Percentiles rank a stretch among this genome's conserved stretches.
Evolutionary conservation across 495 filamentous ascomycete genomes (phyloP).

Genomic region (Penicillium silybi): DNA sequence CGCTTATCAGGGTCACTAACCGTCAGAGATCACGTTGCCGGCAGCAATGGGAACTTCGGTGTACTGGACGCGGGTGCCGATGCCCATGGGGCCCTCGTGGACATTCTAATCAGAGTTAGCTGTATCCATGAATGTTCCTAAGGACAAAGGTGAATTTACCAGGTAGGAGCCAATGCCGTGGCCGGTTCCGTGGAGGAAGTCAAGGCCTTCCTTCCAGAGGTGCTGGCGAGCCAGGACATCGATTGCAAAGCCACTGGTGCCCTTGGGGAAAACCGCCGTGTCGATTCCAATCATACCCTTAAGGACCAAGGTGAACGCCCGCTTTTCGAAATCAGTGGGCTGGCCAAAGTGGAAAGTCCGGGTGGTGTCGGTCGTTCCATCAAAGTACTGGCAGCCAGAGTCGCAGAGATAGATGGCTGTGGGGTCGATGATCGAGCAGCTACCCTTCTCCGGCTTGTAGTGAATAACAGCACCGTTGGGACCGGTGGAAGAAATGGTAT

Average conservation of each 20-base stretch:
- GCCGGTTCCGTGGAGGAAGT: constrained; percentile 95
- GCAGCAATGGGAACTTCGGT: constrained; percentile 82
- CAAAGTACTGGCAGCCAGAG: constrained; percentile 90
- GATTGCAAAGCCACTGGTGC: constrained; percentile 87
- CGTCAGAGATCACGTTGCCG: constrained; percentile 92
- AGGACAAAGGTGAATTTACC: constrained; percentile 30
- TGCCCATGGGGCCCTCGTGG: constrained; percentile 95
- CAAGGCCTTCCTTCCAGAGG: constrained; percentile 87
- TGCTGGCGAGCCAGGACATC: constrained; percentile 87
- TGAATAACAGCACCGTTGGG: constrained; percentile 96
- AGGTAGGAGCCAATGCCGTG: constrained; percentile 92
- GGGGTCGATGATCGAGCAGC: constrained; percentile 81
- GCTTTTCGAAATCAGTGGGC: constrained; percentile 80
- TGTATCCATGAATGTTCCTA: not conserved
- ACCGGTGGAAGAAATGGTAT: constrained; percentile 93
- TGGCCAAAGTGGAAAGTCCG: constrained; percentile 88
- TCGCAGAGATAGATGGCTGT: constrained; percentile 91
- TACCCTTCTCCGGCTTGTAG: constrained; percentile 85
- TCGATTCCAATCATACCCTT: constrained; percentile 96
- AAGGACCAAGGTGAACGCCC: constrained; percentile 90
- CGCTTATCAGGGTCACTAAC: constrained; percentile 22
- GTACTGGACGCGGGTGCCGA: constrained; percentile 87
- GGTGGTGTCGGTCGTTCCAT: constrained; percentile 96
- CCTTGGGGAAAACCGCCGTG: constrained; percentile 85
- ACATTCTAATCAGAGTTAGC: constrained; percentile 62